Evolutionary conservation across 2,329 filamentous ascomycete genomes (phyloP).

Genomic region (Simplicillium sp.): DNA sequence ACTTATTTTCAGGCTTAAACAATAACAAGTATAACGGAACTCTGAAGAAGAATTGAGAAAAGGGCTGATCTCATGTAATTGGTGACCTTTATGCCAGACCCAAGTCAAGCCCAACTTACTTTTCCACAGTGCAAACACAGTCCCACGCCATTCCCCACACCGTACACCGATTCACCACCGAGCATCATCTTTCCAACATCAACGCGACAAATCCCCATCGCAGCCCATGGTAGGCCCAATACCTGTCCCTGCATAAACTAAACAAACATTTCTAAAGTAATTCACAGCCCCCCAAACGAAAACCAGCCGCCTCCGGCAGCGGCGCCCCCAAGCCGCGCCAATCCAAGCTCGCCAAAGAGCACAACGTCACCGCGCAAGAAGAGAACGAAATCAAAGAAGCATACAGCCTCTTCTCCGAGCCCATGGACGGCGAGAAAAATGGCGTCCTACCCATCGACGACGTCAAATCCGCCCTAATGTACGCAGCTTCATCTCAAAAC

Average conservation of each 20-base stretch:
- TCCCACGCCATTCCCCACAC: no score
- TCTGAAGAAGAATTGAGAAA: no score
- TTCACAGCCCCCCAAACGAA: conserved; percentile 22
- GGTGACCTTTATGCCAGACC: no score
- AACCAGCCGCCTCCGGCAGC: conserved; percentile 29
- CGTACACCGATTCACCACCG: no score
- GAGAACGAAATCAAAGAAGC: conserved; percentile 88
- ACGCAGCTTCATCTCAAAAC: conserved; percentile 19
- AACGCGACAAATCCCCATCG: neutral
- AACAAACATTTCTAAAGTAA: neutral
- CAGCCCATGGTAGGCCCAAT: neutral
- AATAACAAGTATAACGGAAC: no score
- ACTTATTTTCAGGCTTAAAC: no score
- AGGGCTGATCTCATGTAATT: no score
- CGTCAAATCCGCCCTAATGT: conserved; percentile 66
- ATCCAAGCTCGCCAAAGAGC: conserved; percentile 86
- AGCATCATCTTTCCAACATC: no score
- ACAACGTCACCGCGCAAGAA: conserved; percentile 75
- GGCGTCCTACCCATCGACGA: conserved; percentile 60
- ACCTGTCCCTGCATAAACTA: no score
- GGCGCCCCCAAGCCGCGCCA: conserved; percentile 39
- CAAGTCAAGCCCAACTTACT: no score
- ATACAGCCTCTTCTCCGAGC: conserved; percentile 70
- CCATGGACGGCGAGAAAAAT: conserved; percentile 61
- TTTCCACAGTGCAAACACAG: no score